Percentiles rank a stretch among this genome's conserved stretches.
These are phyloP conservation scores for Barnettozyma pratensis DNA, from an alignment of 805 yeast genomes.

Conservation along the genomic window DNA sequence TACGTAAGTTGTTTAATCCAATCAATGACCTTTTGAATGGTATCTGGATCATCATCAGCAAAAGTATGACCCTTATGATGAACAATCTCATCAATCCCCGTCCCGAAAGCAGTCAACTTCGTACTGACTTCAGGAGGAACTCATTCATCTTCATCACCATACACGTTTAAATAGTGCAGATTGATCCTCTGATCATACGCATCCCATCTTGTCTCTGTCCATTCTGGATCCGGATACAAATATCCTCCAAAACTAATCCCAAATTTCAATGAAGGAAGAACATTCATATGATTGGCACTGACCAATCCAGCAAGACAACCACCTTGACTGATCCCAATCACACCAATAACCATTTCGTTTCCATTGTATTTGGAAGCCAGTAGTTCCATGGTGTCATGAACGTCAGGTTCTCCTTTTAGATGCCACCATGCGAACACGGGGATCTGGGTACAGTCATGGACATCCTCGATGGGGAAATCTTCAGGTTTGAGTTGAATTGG, in stretches of 20 bases:
- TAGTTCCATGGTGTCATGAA: not conserved
- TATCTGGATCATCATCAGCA: slow-evolving; percentile 9
- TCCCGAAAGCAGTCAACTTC: slow-evolving; percentile 2
- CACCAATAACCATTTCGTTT: slow-evolving; percentile 2
- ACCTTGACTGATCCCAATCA: slow-evolving; percentile 9
- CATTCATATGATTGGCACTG: slow-evolving; percentile 2
- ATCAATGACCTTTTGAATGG: slow-evolving; percentile 1
- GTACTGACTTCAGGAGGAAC: slow-evolving; percentile 7
- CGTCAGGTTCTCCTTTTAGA: not conserved
- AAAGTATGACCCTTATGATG: slow-evolving; percentile 12
- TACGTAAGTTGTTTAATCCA: slow-evolving; percentile 8
- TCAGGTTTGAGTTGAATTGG: slow-evolving; percentile 1
- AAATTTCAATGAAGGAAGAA: slow-evolving; percentile 4
- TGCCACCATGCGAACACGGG: slow-evolving; percentile 7
- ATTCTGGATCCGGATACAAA: slow-evolving; percentile 4
- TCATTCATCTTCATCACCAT: slow-evolving; percentile 9
- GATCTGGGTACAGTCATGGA: not conserved
- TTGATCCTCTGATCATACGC: slow-evolving; percentile 1
- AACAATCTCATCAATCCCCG: not conserved
- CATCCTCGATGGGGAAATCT: slow-evolving; percentile 4
- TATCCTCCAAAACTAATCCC: slow-evolving; percentile 6
- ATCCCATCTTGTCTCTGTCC: not conserved
- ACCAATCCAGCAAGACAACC: slow-evolving; percentile 2
- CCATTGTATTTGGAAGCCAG: not conserved
- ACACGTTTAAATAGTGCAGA: slow-evolving; percentile 7